Conservation (phyloP, 345 rosid species). For the Syzygium aromaticum region DNA sequence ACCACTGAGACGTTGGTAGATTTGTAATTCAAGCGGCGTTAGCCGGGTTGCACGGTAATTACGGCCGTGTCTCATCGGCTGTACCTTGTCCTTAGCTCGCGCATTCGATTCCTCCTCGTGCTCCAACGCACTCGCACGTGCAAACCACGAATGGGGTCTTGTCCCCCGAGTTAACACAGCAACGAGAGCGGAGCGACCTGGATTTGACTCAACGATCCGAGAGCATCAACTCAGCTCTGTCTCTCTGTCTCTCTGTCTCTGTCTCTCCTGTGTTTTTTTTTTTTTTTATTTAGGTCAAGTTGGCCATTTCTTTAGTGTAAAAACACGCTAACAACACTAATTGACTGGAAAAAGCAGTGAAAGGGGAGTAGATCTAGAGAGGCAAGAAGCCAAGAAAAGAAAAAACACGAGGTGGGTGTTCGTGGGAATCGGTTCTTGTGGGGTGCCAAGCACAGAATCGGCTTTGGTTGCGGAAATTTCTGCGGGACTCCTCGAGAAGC, state of each 20-base stretch:
- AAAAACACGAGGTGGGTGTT: not conserved
- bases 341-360: conserved; percentile 9
- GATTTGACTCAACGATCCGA: not conserved
- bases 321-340: not conserved
- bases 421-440: not conserved
- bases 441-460: not conserved
- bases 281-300: conserved; percentile 4
- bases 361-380: conserved; percentile 3
- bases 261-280: not conserved
- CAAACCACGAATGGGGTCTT: not conserved
- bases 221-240: not conserved
- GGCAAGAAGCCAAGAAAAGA: not conserved
- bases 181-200: not conserved
- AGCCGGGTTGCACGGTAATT: not conserved
- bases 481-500: not conserved
- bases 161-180: not conserved
- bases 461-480: not conserved
- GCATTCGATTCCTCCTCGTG: not conserved
- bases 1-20: not conserved
- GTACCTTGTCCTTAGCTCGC: not conserved
- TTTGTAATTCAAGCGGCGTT: not conserved
- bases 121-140: not conserved
- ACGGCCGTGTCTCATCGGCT: not conserved
- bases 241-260: not conserved
- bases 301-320: conserved; percentile 2